Conservation (phyloP, 768 basidiomycete genomes). For the Cantharellus cinnabarinus region DNA sequence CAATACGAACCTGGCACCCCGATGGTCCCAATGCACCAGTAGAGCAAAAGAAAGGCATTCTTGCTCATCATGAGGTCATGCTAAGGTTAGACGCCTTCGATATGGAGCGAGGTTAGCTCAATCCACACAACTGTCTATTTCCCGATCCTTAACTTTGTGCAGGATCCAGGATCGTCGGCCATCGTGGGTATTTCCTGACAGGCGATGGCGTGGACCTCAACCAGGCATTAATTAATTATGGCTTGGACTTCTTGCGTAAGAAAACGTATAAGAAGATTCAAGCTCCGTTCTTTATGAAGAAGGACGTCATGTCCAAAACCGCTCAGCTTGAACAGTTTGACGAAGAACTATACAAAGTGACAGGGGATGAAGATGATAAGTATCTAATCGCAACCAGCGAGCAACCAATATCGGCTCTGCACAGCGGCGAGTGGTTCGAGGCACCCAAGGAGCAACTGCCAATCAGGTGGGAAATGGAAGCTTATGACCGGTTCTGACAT, state of each 20-base stretch:
- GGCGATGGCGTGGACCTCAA: conserved; percentile 95
- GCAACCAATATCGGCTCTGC: conserved; percentile 91
- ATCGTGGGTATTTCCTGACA: conserved; percentile 90
- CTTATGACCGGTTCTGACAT: neutral
- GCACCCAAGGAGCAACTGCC: conserved; percentile 84
- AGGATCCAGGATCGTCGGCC: conserved; percentile 86
- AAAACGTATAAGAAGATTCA: conserved; percentile 83
- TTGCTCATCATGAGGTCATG: conserved; percentile 96
- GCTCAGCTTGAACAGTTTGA: conserved; percentile 97
- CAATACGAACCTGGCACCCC: conserved; percentile 71
- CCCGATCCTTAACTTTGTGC: conserved; percentile 1
- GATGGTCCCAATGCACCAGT: conserved; percentile 52
- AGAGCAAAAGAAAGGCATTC: conserved; percentile 49
- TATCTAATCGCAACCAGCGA: conserved; percentile 98
- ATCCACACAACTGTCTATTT: neutral
- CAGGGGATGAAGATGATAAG: conserved; percentile 82
- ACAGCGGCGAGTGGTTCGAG: conserved; percentile 96
- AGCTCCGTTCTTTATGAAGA: conserved; percentile 97
- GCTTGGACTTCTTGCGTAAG: conserved; percentile 75
- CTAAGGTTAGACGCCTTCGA: conserved; percentile 89
- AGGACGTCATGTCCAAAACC: conserved; percentile 91
- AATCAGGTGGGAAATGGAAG: conserved; percentile 32
- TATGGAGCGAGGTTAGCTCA: conserved; percentile 65
- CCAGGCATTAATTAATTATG: conserved; percentile 86
- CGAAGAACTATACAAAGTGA: conserved; percentile 95